phyloP scores from a whole-genome alignment of 1,284 basidiomycete genomes.

The Tetrapyrgos nigripes region DNA sequence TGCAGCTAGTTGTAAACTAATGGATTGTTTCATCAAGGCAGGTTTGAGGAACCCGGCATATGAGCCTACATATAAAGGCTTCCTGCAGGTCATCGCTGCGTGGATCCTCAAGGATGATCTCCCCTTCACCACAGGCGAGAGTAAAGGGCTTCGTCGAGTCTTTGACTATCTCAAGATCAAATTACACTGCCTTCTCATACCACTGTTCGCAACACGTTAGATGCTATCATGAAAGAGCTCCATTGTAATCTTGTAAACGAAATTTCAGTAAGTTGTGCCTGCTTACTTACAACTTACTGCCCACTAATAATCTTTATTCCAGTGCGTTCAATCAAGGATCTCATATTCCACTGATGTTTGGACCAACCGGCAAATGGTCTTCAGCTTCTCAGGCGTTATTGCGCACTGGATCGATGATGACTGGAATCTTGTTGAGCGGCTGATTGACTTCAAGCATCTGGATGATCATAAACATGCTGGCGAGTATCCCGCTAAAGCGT shows the following conservation, averaged over 20 bases:
- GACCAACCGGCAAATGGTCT: slow-evolving; percentile 37
- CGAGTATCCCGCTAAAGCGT: slow-evolving; percentile 28
- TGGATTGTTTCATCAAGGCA: slow-evolving; percentile 23
- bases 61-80: slow-evolving; percentile 30
- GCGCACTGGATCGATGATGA: too few species aligned
- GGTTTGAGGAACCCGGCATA: slow-evolving; percentile 30
- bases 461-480: slow-evolving; percentile 37
- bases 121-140: slow-evolving; percentile 37
- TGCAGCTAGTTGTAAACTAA: neutral
- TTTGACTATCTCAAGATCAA: slow-evolving; percentile 21
- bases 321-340: too few species aligned
- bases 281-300: neutral
- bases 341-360: slow-evolving; percentile 34
- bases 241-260: slow-evolving; percentile 33
- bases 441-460: slow-evolving; percentile 35
- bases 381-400: slow-evolving; percentile 33
- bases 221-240: slow-evolving; percentile 29
- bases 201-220: slow-evolving; percentile 33
- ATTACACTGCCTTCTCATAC: slow-evolving; percentile 34
- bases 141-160: slow-evolving; percentile 24
- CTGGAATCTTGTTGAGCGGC: slow-evolving; percentile 34
- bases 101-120: too few species aligned
- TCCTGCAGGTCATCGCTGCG: slow-evolving; percentile 33
- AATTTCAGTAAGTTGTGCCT: slow-evolving; percentile 31
- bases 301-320: slow-evolving; percentile 27